Percentiles rank a stretch among this genome's conserved stretches.
Evolutionary conservation across 2,329 filamentous ascomycete genomes (phyloP).

Genomic region (Cladosporium halotolerans): DNA sequence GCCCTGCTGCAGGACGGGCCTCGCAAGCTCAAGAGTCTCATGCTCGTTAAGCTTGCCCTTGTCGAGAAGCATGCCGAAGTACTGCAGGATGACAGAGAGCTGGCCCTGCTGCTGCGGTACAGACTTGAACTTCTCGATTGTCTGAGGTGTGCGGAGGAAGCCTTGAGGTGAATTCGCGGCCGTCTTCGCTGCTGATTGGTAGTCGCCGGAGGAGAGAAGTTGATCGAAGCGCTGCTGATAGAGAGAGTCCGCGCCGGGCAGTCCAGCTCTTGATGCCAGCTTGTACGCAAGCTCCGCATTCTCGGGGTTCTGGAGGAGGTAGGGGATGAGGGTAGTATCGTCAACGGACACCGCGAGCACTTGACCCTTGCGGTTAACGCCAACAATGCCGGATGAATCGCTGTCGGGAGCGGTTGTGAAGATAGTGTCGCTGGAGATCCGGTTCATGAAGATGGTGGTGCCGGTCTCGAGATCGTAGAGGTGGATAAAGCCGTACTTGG

Average conservation of each 20-base stretch:
- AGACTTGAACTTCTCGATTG: slow-evolving; percentile 92
- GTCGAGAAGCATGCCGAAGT: slow-evolving; percentile 94
- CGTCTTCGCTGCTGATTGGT: slow-evolving; percentile 84
- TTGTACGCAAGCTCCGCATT: slow-evolving; percentile 92
- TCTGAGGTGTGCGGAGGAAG: slow-evolving; percentile 88
- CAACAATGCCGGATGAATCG: slow-evolving; percentile 80
- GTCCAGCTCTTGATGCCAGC: slow-evolving; percentile 85
- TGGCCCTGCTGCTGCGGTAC: slow-evolving; percentile 74
- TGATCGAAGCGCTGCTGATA: slow-evolving; percentile 92
- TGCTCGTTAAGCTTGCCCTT: slow-evolving; percentile 90
- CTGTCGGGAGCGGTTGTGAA: slow-evolving; percentile 86
- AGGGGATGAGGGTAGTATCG: slow-evolving; percentile 84
- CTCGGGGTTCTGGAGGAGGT: slow-evolving; percentile 92
- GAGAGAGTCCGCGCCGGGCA: slow-evolving; percentile 88
- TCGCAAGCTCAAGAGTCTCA: slow-evolving; percentile 87
- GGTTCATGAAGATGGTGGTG: slow-evolving; percentile 97
- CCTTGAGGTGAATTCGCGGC: slow-evolving; percentile 94
- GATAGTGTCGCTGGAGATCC: slow-evolving; percentile 98
- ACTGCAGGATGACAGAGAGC: slow-evolving; percentile 91
- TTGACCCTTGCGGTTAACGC: slow-evolving; percentile 96
- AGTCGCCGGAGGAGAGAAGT: slow-evolving; percentile 72
- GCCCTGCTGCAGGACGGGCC: slow-evolving; percentile 87
- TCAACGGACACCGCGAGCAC: slow-evolving; percentile 91
- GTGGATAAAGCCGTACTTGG: slow-evolving; percentile 98
- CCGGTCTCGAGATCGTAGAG: slow-evolving; percentile 96